Evolutionary conservation across 768 basidiomycete species (phyloP), one percentile per base, ranked within the genome.

Genomic region (Tubosaeta sp.): DNA sequence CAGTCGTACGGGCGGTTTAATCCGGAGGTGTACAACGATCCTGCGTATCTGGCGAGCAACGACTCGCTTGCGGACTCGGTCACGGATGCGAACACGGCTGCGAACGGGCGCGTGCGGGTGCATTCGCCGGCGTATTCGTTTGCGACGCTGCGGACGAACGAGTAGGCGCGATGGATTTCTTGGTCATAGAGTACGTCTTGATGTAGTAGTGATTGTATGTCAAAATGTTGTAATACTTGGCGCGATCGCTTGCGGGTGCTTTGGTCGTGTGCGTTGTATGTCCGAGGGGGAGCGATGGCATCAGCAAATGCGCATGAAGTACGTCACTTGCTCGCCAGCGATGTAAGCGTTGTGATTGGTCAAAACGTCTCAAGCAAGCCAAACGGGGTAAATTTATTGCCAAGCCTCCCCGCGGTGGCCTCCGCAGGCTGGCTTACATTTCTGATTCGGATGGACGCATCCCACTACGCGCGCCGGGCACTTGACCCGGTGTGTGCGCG

Each of bases 61-160:
- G 67, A 68, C n/a, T 70, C 68, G 1, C 39, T 67, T 17, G 16
- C 56, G 26, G 68, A 68, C 38, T 46, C 61, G 31, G 52, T 56
- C 12, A 69, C 61, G 27, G 59, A 32, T 25, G 54, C 54, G 5
- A 67, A 69, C 39, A 67, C 67, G 43, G 43, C 52, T 29, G 59
- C 54, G 2, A 68, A 68, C 16, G 61, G 50, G 1, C 63, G 59
- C 38, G 60, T 54, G 6, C 51, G 27, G 53, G 42, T 60, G 68
- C 43, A 37, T 56, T 13, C 62, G 2, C 60, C 68, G 12, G 51
- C 41, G 31, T 59, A 58, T 46, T 50, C 50, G 14, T 66, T 68
- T 44, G 17, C 44, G 33, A 54, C 50, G 7, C 32, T 57, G 46
- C 49, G 48, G 48, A 48, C 41, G 61, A 65, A 39, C 61, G 35